Evolutionary conservation across 73 alveolate genomes (phyloP).

Genomic region (Paramecium pentaurelia): DNA sequence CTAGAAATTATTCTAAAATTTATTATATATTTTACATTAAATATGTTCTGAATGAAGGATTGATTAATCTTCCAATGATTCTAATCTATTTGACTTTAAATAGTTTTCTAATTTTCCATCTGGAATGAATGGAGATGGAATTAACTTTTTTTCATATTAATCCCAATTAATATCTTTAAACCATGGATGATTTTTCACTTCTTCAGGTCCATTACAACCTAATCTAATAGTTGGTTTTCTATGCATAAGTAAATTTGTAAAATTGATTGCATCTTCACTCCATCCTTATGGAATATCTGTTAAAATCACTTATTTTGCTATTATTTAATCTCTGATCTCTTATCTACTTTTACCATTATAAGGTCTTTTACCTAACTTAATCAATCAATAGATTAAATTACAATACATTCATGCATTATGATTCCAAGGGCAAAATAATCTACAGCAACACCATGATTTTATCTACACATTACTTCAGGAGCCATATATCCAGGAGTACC

Average conservation of each 20-base stretch:
- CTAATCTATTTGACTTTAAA: conserved; percentile 28
- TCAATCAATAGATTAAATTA: conserved; percentile 20
- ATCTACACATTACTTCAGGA: conserved; percentile 88
- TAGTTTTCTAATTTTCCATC: conserved; percentile 33
- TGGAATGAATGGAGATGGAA: conserved; percentile 80
- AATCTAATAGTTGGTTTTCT: conserved; percentile 85
- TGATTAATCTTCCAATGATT: conserved; percentile 11
- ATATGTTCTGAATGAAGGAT: neutral
- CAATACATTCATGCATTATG: conserved; percentile 82
- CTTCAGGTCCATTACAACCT: conserved; percentile 89
- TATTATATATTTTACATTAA: neutral
- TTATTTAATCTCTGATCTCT: conserved; percentile 79
- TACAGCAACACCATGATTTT: conserved; percentile 79
- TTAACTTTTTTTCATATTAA: conserved; percentile 72
- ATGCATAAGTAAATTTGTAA: conserved; percentile 84
- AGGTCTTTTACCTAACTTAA: conserved; percentile 73
- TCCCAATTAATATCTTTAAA: conserved; percentile 82
- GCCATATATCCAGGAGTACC: conserved; percentile 94
- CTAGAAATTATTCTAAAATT: neutral
- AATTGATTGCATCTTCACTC: conserved; percentile 92
- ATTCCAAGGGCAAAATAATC: conserved; percentile 95
- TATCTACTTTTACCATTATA: conserved; percentile 84
- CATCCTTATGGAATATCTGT: conserved; percentile 94
- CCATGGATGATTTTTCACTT: conserved; percentile 89
- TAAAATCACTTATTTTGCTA: conserved; percentile 70